Percentiles rank a stretch among this genome's conserved stretches.
Evolutionary conservation across 257 asterid species (phyloP).

Genomic region (Solanum microdontum): DNA sequence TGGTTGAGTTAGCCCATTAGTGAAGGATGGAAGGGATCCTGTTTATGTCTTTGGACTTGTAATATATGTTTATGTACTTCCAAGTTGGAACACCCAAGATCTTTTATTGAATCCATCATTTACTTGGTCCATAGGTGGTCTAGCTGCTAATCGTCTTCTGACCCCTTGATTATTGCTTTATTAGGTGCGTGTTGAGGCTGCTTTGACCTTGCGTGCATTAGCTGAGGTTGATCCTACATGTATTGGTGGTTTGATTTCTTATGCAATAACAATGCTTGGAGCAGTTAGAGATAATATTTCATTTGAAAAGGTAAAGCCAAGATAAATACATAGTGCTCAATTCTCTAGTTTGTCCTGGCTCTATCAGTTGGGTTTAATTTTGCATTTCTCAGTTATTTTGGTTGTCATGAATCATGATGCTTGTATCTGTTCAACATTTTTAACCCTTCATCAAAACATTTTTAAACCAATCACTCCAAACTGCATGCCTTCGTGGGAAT

Average conservation of each 20-base stretch:
- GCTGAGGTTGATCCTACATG: constrained; percentile 97
- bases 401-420: background rate
- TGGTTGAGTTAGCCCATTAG: background rate
- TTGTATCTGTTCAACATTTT: background rate
- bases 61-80: background rate
- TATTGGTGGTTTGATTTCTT: constrained; percentile 93
- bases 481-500: background rate
- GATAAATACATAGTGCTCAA: background rate
- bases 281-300: constrained; percentile 75
- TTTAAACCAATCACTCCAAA: background rate
- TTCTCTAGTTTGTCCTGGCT: background rate
- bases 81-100: background rate
- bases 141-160: constrained; percentile 2
- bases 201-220: constrained; percentile 79
- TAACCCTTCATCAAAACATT: background rate
- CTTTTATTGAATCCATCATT: background rate
- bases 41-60: background rate
- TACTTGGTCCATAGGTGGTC: background rate
- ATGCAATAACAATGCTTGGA: constrained; percentile 84
- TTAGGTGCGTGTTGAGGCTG: constrained; percentile 98
- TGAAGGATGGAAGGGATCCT: background rate
- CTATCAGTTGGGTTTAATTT: background rate
- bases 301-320: constrained; percentile 65
- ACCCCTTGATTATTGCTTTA: constrained; percentile 8
- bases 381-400: background rate